These are phyloP conservation scores for Nemania diffusa DNA, from an alignment of 2,329 filamentous ascomycete species.

Conservation along the genomic window DNA sequence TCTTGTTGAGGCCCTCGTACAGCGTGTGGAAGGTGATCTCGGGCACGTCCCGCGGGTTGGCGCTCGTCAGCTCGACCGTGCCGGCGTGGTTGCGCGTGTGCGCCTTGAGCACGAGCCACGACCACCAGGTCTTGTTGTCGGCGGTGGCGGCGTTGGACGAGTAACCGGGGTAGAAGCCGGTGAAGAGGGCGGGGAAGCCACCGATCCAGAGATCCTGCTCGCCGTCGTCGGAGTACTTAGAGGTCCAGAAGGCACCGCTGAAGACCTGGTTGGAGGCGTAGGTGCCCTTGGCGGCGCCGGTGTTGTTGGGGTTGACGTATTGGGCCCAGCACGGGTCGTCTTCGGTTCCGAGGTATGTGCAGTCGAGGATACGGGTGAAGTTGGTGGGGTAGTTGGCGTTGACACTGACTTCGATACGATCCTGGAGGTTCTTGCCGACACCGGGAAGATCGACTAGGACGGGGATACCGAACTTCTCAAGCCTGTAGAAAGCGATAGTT, in stretches of 20 bases:
- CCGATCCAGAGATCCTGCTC: slow-evolving; percentile 52
- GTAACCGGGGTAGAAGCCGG: slow-evolving; percentile 55
- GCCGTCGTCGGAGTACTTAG: slow-evolving; percentile 41
- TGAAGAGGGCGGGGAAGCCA: slow-evolving; percentile 53
- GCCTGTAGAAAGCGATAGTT: slow-evolving; percentile 27
- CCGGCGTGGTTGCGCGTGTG: slow-evolving; percentile 69
- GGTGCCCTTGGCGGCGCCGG: slow-evolving; percentile 43
- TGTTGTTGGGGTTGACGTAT: slow-evolving; percentile 38
- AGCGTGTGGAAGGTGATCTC: slow-evolving; percentile 72
- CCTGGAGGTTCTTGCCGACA: slow-evolving; percentile 68
- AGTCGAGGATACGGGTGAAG: slow-evolving; percentile 52
- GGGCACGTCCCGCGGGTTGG: slow-evolving; percentile 71
- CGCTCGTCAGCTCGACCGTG: slow-evolving; percentile 67
- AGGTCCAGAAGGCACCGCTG: slow-evolving; percentile 46
- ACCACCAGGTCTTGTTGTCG: slow-evolving; percentile 56
- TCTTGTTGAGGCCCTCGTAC: slow-evolving; percentile 55
- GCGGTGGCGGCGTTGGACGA: slow-evolving; percentile 45
- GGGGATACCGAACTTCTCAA: slow-evolving; percentile 51
- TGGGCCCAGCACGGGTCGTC: slow-evolving; percentile 50
- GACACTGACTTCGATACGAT: slow-evolving; percentile 63
- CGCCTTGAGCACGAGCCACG: slow-evolving; percentile 64
- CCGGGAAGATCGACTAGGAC: slow-evolving; percentile 64
- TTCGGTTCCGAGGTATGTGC: slow-evolving; percentile 47
- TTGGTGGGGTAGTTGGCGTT: slow-evolving; percentile 55
- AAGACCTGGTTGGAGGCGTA: slow-evolving; percentile 51